Conservation (phyloP, 306 rosid species). For the Hippophae gyantsensis region DNA sequence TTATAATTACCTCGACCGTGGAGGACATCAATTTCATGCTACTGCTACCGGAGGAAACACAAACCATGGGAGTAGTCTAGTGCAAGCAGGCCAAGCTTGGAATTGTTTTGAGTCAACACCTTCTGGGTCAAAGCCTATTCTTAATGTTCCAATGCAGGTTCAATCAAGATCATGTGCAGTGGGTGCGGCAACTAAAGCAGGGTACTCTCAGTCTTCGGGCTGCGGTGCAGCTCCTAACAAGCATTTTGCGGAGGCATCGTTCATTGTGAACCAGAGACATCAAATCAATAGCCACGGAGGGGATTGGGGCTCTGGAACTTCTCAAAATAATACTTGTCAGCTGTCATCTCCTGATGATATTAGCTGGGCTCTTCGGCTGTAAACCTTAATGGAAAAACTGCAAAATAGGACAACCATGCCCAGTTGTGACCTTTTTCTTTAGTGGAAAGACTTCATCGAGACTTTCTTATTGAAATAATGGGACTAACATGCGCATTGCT, state of each 20-base stretch:
- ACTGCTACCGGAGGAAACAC: slow-evolving; percentile 5
- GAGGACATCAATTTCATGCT: background rate
- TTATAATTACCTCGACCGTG: background rate
- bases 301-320: background rate
- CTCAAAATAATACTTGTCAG: background rate
- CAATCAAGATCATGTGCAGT: background rate
- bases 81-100: slow-evolving; percentile 12
- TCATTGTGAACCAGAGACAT: background rate
- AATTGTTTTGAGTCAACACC: slow-evolving; percentile 3
- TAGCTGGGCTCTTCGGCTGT: background rate
- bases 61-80: background rate
- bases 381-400: background rate
- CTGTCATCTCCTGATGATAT: background rate
- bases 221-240: background rate
- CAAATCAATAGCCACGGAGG: background rate
- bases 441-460: too few relatives aligned
- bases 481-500: background rate
- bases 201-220: background rate
- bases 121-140: slow-evolving; percentile 1
- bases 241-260: background rate
- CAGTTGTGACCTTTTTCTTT: background rate
- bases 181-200: slow-evolving; percentile 1
- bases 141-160: background rate
- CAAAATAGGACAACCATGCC: background rate
- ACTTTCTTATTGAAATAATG: background rate